Evolutionary conservation across 2,329 filamentous ascomycete species (phyloP), one percentile per base, ranked within the genome.

Genomic region (Colletotrichum nymphaeae): DNA sequence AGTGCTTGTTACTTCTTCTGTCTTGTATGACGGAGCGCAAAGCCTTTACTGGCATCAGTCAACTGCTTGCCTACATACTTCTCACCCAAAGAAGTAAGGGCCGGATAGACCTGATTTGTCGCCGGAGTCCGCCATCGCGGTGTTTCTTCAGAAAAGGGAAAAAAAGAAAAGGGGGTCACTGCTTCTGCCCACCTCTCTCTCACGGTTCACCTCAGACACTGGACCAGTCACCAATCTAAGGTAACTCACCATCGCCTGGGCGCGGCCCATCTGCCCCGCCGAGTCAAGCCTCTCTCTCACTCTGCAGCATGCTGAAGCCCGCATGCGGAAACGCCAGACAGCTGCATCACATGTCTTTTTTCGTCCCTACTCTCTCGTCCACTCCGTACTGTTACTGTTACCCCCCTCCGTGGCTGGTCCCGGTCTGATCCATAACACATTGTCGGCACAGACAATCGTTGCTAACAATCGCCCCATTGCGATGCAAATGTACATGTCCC

Each of bases 321-420:
- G 70, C 70, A 73, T 73, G 70, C 70, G 67, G 70, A 58, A 65
- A 62, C 67, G 26, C 55, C 35, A 65, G 35, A 32, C 14, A 62
- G 67, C 60, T 49, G 55, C 70, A 73, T 73, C 70, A 73, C 70
- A 73, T 73, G 70, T 73, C 66, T 73, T 55, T 55, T 73, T 59
- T 37, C 56, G n/a, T 46, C 46, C 30, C 26, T 49, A 26, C 24
- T 32, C 56, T 60, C 52, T 42, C 66, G 59, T 73, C 59, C 60
- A 56, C 59, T 70, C 66, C 66, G 52, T 63, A 19, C 64, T 42
- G 28, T 32, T 63, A 19, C 64, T 53, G 28, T 32, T 37, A 46
- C 53, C 37, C 65, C 70, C 49, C 37, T 57, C 37, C 55, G 22
- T 49, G 32, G 53, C 67, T 49, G 53, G 58, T 64, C 57, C 59